Evolutionary conservation across 2,329 filamentous ascomycete genomes (phyloP), one percentile per base, ranked within the genome.

Genomic region (Monosporascus cannonballus): DNA sequence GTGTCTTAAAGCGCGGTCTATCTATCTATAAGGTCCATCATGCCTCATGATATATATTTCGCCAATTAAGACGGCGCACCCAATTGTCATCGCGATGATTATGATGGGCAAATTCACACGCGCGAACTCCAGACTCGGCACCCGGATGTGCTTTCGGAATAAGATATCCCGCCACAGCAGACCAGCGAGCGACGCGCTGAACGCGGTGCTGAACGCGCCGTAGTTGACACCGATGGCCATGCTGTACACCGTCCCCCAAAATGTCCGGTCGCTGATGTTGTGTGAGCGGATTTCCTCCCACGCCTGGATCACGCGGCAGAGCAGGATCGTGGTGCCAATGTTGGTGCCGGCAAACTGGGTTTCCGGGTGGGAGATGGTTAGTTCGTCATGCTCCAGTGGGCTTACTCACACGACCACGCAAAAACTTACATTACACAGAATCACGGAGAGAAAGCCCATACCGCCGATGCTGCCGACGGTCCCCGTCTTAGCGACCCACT

Each of bases 161-260:
- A 90, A 73, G 18, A 90, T 90, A 56, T 89, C 85, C 2, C 84
- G 76, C 87, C 87, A 90, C 0, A 90, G 70, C 8, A 90, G 73
- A 1, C 86, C 87, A 1, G 87, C 87, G 1, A 90, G 68, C 0
- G 85, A 88, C 0, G 85, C 86, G 57, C 84, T 87, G 59, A 90
- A 88, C 0, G 85, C 84, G 0, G 82, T 81, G 63, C 85, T 88
- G 63, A 89, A 90, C 0, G 86, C 87, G 4, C 86, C 86, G 53
- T 84, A 90, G 65, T 90, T 90, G 55, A 89, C 84, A 2, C 86
- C 86, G 0, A 90, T 70, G 0, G 86, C 86, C 84, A 90, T 87
- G 65, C 79, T 81, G 67, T 90, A 90, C 0, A 90, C 80, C 0
- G 86, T 87, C 0, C 79, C 86, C 86, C 85, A 89, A 64, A 89